These are phyloP conservation scores for Fusarium azukiicola DNA, from an alignment of 2,329 filamentous ascomycete genomes.

Conservation along the genomic window DNA sequence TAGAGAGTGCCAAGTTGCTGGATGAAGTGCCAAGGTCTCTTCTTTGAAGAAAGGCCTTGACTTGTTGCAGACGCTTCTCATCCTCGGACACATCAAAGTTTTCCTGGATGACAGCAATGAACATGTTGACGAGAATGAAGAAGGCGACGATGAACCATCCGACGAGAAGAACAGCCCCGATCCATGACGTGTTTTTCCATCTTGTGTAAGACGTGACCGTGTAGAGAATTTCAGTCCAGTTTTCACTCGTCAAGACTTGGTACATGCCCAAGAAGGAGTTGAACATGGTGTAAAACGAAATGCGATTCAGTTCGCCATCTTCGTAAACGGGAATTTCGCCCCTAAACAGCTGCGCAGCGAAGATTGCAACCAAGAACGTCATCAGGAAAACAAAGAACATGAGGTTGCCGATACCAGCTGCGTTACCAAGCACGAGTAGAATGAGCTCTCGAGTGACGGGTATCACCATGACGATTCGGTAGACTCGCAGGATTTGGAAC, in stretches of 20 bases:
- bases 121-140: conserved; percentile 99
- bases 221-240: conserved; percentile 96
- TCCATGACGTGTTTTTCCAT: conserved; percentile 89
- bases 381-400: conserved; percentile 98
- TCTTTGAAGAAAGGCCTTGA: conserved; percentile 95
- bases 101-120: conserved; percentile 99
- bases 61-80: conserved; percentile 97
- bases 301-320: conserved; percentile 79
- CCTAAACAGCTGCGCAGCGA: conserved; percentile 95
- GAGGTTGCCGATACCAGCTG: conserved; percentile 94
- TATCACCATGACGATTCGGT: conserved; percentile 94
- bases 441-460: conserved; percentile 94
- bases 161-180: conserved; percentile 94
- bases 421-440: conserved; percentile 92
- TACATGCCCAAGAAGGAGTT: conserved; percentile 99
- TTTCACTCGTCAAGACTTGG: conserved; percentile 96
- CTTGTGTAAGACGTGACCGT: conserved; percentile 86
- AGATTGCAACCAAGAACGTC: conserved; percentile 95
- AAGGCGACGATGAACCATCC: conserved; percentile 98
- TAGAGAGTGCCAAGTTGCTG: conserved; percentile 88
- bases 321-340: conserved; percentile 88
- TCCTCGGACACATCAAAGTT: conserved; percentile 99
- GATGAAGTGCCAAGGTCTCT: conserved; percentile 89
- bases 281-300: conserved; percentile 94
- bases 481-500: conserved; percentile 96